Base-by-base conservation (phyloP, 306 rosid genomes). In the Glycine tomentella region DNA sequence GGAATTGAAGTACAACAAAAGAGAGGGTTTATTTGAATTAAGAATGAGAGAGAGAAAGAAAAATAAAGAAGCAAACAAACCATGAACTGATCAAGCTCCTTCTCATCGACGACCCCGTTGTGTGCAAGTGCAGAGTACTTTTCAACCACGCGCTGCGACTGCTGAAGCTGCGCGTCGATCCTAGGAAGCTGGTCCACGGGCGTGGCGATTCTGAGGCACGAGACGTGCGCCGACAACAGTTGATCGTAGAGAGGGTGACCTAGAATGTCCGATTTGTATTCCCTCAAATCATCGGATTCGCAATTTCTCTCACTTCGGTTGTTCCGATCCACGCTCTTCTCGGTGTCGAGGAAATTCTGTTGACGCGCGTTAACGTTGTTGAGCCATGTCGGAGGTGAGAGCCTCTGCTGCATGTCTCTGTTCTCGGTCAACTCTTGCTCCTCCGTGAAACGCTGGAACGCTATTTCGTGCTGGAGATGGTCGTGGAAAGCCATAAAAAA, bases 201-300 rank as follows among this genome's bases (percentile, higher is more conserved):
- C 0, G 99, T 95, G 3, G 99, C 98, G 57, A 95, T 91, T 81
- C 98, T 87, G 8, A 95, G 81, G 45, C 99, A 95, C 5, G 99
- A 86, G 5, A 95, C 98, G 58, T 95, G 99, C 0, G 98, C 96
- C 4, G 98, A 87, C 1, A 95, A 81, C 10, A 95, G 79, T 78
- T 93, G 99, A 2, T 95, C 99, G 82, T 95, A 95, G 36, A 95
- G 92, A 0, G 98, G 97, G 52, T 95, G 99, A 13, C 91, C 86
- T 59, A 90, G 66, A 36, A 95, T 89, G 42, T 89, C 96, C 0
- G 90, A 90, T 72, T 93, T 95, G 76, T 75, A 88, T 75, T 85
- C 88, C 34, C 85, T 80, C 4, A 84, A 81, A 69, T 81, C 88
- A 57, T 73, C 86, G 0, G 80, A 50, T 10, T 85, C 88, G 11